Conservation (phyloP, 169 alveolate species). For the Plasmodium yoelii region DNA sequence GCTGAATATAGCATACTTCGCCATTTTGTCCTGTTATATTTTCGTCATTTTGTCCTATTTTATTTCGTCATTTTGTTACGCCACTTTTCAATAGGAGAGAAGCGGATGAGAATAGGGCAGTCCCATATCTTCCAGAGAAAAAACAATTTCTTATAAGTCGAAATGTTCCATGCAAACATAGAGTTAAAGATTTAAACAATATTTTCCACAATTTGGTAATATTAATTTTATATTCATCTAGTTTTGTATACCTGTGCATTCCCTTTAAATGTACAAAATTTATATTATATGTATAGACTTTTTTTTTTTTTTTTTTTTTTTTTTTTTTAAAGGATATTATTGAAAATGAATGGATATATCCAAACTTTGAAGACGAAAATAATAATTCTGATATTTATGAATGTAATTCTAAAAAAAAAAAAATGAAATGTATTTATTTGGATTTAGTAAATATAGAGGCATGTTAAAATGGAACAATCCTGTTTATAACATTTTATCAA, state of each 20-base stretch:
- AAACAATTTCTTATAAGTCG: constrained; percentile 78
- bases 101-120: constrained; percentile 72
- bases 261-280: not conserved
- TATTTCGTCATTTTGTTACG: not conserved
- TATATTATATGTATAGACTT: not conserved
- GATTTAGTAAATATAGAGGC: not conserved
- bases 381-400: constrained; percentile 48
- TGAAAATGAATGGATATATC: constrained; percentile 70
- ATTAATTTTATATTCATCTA: not conserved
- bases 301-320: constrained; percentile 13
- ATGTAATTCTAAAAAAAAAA: constrained; percentile 12
- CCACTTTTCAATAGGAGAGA: constrained; percentile 30
- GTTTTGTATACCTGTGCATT: not conserved
- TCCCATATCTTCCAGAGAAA: constrained; percentile 75
- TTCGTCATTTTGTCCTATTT: not conserved
- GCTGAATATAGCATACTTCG: not conserved
- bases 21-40: not conserved
- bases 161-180: constrained; percentile 77
- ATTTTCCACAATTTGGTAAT: constrained; percentile 59
- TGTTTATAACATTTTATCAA: not conserved
- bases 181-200: constrained; percentile 74
- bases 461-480: not conserved
- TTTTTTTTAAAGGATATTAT: constrained; percentile 47
- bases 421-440: not conserved
- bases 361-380: constrained; percentile 69